Conservation (phyloP, 306 rosid genomes). For the Vicia sativa region DNA sequence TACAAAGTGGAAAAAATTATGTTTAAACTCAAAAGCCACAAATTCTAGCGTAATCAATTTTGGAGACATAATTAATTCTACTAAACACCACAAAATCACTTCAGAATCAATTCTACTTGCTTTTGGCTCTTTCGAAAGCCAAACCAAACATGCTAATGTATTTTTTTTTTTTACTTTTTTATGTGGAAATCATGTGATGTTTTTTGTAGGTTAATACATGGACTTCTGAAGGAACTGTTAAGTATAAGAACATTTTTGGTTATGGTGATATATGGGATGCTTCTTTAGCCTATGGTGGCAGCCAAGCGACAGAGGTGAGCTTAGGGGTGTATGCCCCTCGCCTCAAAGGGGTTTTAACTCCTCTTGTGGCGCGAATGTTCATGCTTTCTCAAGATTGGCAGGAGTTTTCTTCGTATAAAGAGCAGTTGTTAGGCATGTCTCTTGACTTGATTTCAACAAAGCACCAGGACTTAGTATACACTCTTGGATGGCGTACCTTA, state of each 20-base stretch:
- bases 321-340: conserved; percentile 80
- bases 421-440: conserved; percentile 67
- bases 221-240: conserved; percentile 76
- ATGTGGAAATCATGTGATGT: conserved; percentile 38
- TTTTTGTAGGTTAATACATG: conserved; percentile 82
- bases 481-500: conserved; percentile 89
- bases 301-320: conserved; percentile 78
- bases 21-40: too few relatives aligned
- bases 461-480: conserved; percentile 77
- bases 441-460: conserved; percentile 70
- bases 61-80: too few relatives aligned
- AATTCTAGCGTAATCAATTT: too few relatives aligned
- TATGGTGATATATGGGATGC: conserved; percentile 95
- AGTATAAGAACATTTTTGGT: conserved; percentile 81
- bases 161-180: background rate
- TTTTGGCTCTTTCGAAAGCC: too few relatives aligned
- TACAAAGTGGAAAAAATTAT: too few relatives aligned
- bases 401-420: conserved; percentile 84
- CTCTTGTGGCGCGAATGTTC: conserved; percentile 67
- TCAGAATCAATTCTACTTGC: too few relatives aligned
- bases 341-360: conserved; percentile 58
- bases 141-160: too few relatives aligned
- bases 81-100: too few relatives aligned
- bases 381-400: conserved; percentile 87
- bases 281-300: conserved; percentile 85